Conservation (phyloP, 441 rosid genomes). For the Breynia disticha region DNA sequence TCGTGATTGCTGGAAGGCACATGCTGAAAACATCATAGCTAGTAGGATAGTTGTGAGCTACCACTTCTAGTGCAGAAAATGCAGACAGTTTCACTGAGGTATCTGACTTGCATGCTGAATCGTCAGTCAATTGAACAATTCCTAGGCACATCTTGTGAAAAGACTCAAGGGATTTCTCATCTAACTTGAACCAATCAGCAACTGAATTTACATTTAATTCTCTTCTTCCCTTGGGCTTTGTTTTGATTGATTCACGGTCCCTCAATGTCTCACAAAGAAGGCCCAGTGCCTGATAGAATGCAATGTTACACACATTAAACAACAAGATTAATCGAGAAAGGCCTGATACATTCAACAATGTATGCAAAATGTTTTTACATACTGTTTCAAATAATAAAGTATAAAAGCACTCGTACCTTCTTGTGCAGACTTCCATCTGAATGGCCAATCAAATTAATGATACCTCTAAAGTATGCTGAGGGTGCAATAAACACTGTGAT, state of each 20-base stretch:
- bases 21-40: constrained; percentile 56
- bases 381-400: background rate
- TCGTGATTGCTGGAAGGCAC: constrained; percentile 61
- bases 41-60: constrained; percentile 61
- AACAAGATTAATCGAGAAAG: background rate
- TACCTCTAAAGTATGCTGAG: constrained; percentile 64
- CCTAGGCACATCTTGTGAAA: constrained; percentile 56
- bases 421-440: constrained; percentile 48
- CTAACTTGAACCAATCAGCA: constrained; percentile 49
- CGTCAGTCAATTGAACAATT: constrained; percentile 59
- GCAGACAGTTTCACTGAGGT: constrained; percentile 59
- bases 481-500: constrained; percentile 52
- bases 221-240: constrained; percentile 40
- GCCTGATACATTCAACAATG: too few species aligned
- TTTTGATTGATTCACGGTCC: constrained; percentile 36
- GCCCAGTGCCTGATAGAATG: constrained; percentile 59
- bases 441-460: constrained; percentile 55
- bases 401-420: constrained; percentile 46
- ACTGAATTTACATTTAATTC: constrained; percentile 22
- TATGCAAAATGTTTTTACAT: background rate
- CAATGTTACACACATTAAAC: background rate
- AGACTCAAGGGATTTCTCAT: constrained; percentile 43
- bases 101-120: constrained; percentile 37
- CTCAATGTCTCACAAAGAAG: constrained; percentile 63
- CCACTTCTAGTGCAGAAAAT: constrained; percentile 66